Evolutionary conservation across 441 rosid genomes (phyloP).

Genomic region (Gossypium lobatum): DNA sequence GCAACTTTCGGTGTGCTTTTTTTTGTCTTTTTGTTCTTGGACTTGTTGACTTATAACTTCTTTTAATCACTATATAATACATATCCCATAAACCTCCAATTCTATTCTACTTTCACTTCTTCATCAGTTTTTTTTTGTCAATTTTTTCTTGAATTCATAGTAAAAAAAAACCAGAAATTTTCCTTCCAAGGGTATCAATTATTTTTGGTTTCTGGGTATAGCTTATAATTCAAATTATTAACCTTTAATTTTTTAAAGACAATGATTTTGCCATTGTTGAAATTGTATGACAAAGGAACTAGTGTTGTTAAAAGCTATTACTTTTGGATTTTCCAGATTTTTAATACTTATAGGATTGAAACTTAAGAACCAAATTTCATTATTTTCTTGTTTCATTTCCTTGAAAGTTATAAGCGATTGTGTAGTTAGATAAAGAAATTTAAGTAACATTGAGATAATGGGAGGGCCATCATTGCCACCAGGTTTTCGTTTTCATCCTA

Average conservation of each 20-base stretch:
- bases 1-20: conserved; percentile 56
- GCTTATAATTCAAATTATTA: not conserved
- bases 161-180: not conserved
- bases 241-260: conserved; percentile 23
- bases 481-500: conserved; percentile 71
- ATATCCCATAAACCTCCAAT: conserved; percentile 20
- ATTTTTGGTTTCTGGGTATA: conserved; percentile 23
- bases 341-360: conserved; percentile 50
- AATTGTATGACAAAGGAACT: conserved; percentile 52
- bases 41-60: conserved; percentile 6
- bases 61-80: conserved; percentile 26
- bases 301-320: conserved; percentile 57
- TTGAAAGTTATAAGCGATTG: not conserved
- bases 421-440: conserved; percentile 4
- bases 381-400: not conserved
- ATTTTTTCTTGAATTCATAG: not conserved
- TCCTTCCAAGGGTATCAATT: not conserved
- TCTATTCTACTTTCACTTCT: conserved; percentile 27
- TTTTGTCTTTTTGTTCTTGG: not conserved
- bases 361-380: conserved; percentile 27
- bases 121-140: not conserved
- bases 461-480: conserved; percentile 73
- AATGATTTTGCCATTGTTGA: conserved; percentile 48
- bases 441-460: conserved; percentile 29
- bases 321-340: conserved; percentile 90